These are phyloP conservation scores for Cyclaneusma minus DNA, from an alignment of 2,329 filamentous ascomycete species.

Conservation along the genomic window DNA sequence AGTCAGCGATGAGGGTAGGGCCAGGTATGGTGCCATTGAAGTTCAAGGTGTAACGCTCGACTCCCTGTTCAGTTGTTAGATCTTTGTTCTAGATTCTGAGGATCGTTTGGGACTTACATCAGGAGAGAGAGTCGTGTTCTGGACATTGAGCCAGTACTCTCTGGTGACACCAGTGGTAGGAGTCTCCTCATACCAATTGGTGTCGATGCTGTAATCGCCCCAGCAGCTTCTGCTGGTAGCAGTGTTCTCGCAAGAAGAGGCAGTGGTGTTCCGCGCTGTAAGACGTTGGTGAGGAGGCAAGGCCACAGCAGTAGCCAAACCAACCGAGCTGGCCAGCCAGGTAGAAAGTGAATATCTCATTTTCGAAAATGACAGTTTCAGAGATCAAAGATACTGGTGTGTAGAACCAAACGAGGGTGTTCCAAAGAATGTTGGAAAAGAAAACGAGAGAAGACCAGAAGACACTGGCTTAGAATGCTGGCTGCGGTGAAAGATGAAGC, in stretches of 20 bases:
- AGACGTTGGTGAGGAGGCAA: conserved; percentile 6
- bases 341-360: too few relatives aligned
- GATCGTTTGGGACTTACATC: too few relatives aligned
- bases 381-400: too few relatives aligned
- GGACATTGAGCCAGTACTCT: conserved; percentile 26
- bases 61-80: too few relatives aligned
- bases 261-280: conserved; percentile 14
- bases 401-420: too few relatives aligned
- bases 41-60: conserved; percentile 21
- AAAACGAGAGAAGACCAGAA: too few relatives aligned
- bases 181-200: conserved; percentile 14
- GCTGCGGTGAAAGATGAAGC: too few relatives aligned
- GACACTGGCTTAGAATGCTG: too few relatives aligned
- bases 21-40: conserved; percentile 31
- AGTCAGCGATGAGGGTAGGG: conserved; percentile 24
- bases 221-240: conserved; percentile 17
- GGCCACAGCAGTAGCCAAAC: conserved; percentile 4
- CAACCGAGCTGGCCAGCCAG: too few relatives aligned
- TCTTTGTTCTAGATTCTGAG: too few relatives aligned
- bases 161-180: conserved; percentile 20
- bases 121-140: conserved; percentile 25
- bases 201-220: conserved; percentile 17
- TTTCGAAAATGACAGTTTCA: too few relatives aligned
- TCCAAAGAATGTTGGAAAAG: too few relatives aligned
- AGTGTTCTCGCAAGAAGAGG: conserved; percentile 14